Evolutionary conservation across 2,329 filamentous ascomycete genomes (phyloP), one percentile per base, ranked within the genome.

Genomic region (Sclerotinia subarctica): DNA sequence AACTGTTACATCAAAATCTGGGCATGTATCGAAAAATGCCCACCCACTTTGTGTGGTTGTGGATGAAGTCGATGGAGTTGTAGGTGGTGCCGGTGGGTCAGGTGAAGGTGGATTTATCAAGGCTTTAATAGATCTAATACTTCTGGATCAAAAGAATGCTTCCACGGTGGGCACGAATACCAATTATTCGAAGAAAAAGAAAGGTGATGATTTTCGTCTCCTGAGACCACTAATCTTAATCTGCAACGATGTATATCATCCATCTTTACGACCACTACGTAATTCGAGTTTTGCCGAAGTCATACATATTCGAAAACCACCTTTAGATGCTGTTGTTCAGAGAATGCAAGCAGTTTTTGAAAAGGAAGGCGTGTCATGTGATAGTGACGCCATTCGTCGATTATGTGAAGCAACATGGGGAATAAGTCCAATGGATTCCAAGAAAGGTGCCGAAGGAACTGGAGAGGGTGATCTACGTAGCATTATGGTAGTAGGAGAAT

Each of bases 241-340:
- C 73, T 99, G 95, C 82, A 99, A 99, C 75, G 96, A 99, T 78
- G 88, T 98, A 0, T 99, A 99, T 76, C 93, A 97, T 73, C 89
- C 94, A 5, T 92, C 94, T 26, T 84, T 99, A 52, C 87, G 93
- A 38, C 93, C 92, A 0, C 82, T 99, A 10, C 88, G 95, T n/a
- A 91, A 94, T 71, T 94, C 93, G 0, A 88, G 83, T 7, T 81
- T 95, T 62, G 95, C 94, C 0, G 95, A 99, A 78, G 88, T 98
- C 51, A 89, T 99, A 29, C 93, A 96, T 76, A 90, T 97, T 46
- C 92, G 94, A 59, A 95, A 95, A 74, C 93, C 95, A 2, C 89
- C 91, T 0, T 81, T 98, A 13, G 94, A 96, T 70, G 90, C 93
- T 62, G 92, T 98, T 3, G 89, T 96, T 5, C 83, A 85, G 10